Conservation (phyloP, 495 filamentous ascomycete species). For the Ascobolus immersus region DNA sequence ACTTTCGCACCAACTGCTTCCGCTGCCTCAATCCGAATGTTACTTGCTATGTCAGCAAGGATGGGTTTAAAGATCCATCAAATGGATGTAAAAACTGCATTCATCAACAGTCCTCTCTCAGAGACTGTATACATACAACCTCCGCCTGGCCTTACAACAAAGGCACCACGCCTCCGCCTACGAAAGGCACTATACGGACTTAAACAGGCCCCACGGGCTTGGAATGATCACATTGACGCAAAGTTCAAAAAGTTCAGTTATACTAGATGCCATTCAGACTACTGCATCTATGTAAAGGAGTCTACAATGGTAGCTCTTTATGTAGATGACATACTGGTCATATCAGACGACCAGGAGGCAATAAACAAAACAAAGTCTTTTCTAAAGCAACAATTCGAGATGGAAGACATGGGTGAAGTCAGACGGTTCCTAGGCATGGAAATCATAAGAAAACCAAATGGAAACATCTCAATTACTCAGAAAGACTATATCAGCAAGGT, state of each 20-base stretch:
- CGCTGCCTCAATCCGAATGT: slow-evolving; percentile 2
- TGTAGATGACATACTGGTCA: slow-evolving; percentile 1
- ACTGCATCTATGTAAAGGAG: slow-evolving; percentile 4
- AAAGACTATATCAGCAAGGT: slow-evolving; percentile 1
- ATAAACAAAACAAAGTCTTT: slow-evolving; percentile 1
- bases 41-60: slow-evolving; percentile 4
- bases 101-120: slow-evolving; percentile 4
- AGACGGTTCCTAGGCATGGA: background rate
- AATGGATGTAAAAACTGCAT: slow-evolving; percentile 6
- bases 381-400: slow-evolving; percentile 2
- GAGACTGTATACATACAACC: slow-evolving; percentile 8
- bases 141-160: slow-evolving; percentile 2
- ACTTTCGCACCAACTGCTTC: slow-evolving; percentile 10
- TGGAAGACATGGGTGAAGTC: background rate
- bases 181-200: slow-evolving; percentile 5
- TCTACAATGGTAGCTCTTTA: background rate
- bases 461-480: background rate
- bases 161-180: background rate
- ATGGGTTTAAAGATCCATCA: slow-evolving; percentile 3
- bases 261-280: slow-evolving; percentile 1
- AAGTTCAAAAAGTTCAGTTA: slow-evolving; percentile 1
- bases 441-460: background rate
- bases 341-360: background rate
- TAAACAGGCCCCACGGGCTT: slow-evolving; percentile 8
- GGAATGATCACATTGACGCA: slow-evolving; percentile 4